Evolutionary conservation across 108 stramenopile genomes (phyloP).

Genomic region (Fragilariopsis cylindrus): DNA sequence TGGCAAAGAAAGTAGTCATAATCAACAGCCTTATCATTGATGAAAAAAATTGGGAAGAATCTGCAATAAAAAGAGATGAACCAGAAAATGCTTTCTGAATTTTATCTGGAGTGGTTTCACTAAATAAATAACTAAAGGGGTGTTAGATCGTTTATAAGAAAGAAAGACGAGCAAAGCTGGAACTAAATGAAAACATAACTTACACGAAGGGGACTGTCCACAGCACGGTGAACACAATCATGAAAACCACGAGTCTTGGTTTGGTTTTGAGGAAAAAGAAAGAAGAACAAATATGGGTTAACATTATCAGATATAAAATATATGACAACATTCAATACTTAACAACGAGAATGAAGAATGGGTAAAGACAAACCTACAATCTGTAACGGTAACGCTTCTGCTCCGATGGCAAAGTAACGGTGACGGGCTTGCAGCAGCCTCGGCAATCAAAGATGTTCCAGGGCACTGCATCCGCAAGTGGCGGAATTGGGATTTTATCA

Average conservation of each 20-base stretch:
- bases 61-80: neutral
- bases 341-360: neutral
- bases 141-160: neutral
- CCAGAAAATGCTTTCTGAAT: neutral
- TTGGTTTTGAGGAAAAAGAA: neutral
- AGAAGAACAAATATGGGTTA: neutral
- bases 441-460: conserved; percentile 74
- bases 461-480: conserved; percentile 82
- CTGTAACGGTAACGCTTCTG: conserved; percentile 60
- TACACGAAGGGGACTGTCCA: conserved; percentile 78
- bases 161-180: neutral
- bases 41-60: neutral
- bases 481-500: conserved; percentile 72
- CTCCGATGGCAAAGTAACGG: conserved; percentile 64
- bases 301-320: neutral
- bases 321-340: neutral
- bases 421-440: conserved; percentile 89
- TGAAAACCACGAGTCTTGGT: conserved; percentile 26
- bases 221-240: conserved; percentile 58
- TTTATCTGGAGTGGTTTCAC: conserved; percentile 1
- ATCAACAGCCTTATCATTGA: neutral
- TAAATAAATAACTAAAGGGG: neutral
- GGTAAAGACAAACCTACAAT: conserved; percentile 23
- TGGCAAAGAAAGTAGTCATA: conserved; percentile 15
- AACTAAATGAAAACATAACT: neutral